These are phyloP conservation scores for Vanderwaltozyma tropicalis DNA, from an alignment of 805 yeast genomes.

Conservation along the genomic window DNA sequence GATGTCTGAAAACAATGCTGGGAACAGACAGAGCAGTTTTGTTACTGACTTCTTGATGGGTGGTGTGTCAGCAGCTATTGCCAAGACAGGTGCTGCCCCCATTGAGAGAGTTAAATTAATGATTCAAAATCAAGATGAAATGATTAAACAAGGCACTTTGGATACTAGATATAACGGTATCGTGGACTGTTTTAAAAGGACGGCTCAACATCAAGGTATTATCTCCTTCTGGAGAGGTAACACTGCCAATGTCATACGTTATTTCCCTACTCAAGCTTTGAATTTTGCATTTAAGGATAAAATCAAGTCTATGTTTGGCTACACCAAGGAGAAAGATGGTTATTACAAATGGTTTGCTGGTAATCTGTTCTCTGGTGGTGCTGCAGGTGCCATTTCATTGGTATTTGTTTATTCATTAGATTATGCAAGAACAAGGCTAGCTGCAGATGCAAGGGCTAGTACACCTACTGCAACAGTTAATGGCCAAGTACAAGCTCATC, in stretches of 20 bases:
- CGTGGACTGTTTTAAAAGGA: conserved; percentile 80
- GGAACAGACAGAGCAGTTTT: conserved; percentile 26
- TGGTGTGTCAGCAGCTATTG: conserved; percentile 96
- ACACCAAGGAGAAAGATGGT: conserved; percentile 74
- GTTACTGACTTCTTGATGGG: conserved; percentile 75
- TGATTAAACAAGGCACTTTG: conserved; percentile 91
- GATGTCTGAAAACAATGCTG: too few species aligned
- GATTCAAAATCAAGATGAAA: conserved; percentile 93
- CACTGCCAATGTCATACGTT: conserved; percentile 94
- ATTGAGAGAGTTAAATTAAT: conserved; percentile 83
- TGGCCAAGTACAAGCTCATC: conserved; percentile 17
- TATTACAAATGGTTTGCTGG: conserved; percentile 90
- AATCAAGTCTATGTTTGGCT: conserved; percentile 85
- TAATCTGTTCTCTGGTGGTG: conserved; percentile 95
- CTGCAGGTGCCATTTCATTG: conserved; percentile 92
- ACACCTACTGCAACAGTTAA: conserved; percentile 44
- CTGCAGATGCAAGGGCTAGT: conserved; percentile 88
- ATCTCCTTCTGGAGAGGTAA: conserved; percentile 94
- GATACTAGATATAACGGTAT: conserved; percentile 74
- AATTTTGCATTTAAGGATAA: conserved; percentile 95
- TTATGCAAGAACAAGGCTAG: conserved; percentile 95
- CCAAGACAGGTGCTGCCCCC: conserved; percentile 94
- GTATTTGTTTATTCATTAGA: conserved; percentile 91
- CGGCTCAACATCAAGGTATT: conserved; percentile 81
- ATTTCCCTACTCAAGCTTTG: conserved; percentile 96